Evolutionary conservation across 306 rosid genomes (phyloP), one percentile per base, ranked within the genome.

Genomic region (Geum urbanum): DNA sequence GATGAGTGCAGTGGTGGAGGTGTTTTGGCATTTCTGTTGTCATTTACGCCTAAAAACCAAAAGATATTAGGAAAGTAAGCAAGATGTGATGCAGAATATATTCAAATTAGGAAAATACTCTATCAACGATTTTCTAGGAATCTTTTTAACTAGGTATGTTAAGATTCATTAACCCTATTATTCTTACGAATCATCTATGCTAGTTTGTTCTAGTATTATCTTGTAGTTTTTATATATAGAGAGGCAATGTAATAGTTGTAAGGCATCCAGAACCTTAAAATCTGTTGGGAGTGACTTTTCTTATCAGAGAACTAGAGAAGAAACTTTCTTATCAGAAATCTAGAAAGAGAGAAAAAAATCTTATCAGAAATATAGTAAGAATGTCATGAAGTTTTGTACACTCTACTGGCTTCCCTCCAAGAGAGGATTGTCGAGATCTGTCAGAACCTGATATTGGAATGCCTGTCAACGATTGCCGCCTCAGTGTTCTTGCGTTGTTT

Each of bases 401-500:
- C 63, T 79, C 79, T 22, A 9, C 72, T 62, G 87, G 73, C 75
- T 88, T 90, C 48, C 86, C 98, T 82, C 90, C 98, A 15, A 92
- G 83, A 22, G 96, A 92, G 58, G 95, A 81, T 77, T 95, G 84
- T 45, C 95, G 84, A 0, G 84, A 84, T 59, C 64, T 82, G 65
- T 71, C 81, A 5, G 81, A 48, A n/a, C 82, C 89, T 32, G 80
- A 69, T 51, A 80, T 44, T 63, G 48, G 87, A 72, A 85, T 83
- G 35, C 95, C 95, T 0, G 92, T 89, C n/a, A 94, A 80, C 35
- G 97, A 90, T 76, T 86, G 89, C 81, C 97, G 86, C 85, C 99
- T 80, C 22, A 41, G 72, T 58, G 84, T 60, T 78, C 78, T 90
- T 49, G 82, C 80, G 14, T 14, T 70, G 15, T 79, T 70, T 51